Evolutionary conservation across 805 yeast genomes (phyloP).

Genomic region (Cyberlindnera nakhonratchasimensis): DNA sequence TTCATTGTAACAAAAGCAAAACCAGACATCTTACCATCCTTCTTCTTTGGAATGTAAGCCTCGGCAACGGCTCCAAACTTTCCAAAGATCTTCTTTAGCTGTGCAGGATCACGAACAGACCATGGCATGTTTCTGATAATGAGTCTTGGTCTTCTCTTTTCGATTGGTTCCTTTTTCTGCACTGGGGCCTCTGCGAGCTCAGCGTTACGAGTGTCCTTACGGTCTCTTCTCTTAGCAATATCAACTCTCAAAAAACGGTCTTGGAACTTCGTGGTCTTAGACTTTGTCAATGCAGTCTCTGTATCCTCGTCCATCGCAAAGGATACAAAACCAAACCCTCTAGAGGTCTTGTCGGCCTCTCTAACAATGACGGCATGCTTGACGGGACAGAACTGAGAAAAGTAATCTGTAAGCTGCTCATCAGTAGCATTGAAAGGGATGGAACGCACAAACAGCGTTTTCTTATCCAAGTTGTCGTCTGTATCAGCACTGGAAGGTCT

Average conservation of each 20-base stretch:
- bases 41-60: constrained; percentile 83
- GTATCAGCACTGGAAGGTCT: not conserved
- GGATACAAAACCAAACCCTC: constrained; percentile 95
- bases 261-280: constrained; percentile 64
- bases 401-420: constrained; percentile 77
- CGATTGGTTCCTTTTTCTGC: constrained; percentile 38
- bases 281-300: constrained; percentile 60
- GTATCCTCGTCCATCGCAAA: constrained; percentile 87
- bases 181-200: constrained; percentile 1
- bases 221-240: constrained; percentile 88
- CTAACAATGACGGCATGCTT: constrained; percentile 91
- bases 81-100: constrained; percentile 63
- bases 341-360: constrained; percentile 69
- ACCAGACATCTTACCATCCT: constrained; percentile 88
- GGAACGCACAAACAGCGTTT: constrained; percentile 80
- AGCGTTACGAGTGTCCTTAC: constrained; percentile 35
- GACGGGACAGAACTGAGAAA: constrained; percentile 91
- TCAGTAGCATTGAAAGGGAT: constrained; percentile 78
- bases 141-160: constrained; percentile 79
- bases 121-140: constrained; percentile 93
- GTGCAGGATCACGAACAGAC: constrained; percentile 80
- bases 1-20: constrained; percentile 94
- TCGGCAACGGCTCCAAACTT: constrained; percentile 85
- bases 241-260: constrained; percentile 71
- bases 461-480: constrained; percentile 35